Evolutionary conservation across 2,329 filamentous ascomycete genomes (phyloP), one percentile per base, ranked within the genome.

Genomic region (Aquanectria penicillioides): DNA sequence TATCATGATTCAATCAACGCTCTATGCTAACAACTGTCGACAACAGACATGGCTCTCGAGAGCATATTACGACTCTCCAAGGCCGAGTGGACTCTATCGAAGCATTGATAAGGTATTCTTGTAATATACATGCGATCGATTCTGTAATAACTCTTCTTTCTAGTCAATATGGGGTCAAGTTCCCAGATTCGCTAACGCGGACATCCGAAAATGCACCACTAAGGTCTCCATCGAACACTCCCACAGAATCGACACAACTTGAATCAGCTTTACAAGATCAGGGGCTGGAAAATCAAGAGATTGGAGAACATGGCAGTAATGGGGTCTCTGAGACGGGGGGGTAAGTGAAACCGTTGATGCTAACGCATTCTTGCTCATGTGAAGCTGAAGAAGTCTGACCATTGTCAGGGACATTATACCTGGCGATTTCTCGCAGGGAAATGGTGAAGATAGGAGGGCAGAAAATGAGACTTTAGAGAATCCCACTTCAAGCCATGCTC

Each of bases 1-100:
- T 10, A 9, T 4, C 8, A 20, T 41, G 22, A 41, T 26, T 9
- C 9, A 43, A 17, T 6, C 23, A 5, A 5, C 17, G 18, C 8
- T 3, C 25, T 13, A 3, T 7, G 23, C 10, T 26, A 51, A n/a
- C n/a, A n/a, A n/a, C n/a, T n/a, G n/a, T n/a, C n/a, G n/a, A n/a
- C n/a, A n/a, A n/a, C n/a, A n/a, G 48, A 15, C 37, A 31, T 51
- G 48, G 48, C 20, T 51, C 48, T 12, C 17, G 48, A 22, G 36
- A 51, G 20, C 36, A 51, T 9, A 28, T 51, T 8, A 18, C 48
- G 6, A 20, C 48, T 20, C 26, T 51, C 10, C 48, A 51, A 25
- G 48, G 26, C 17, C 25, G 48, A 13, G 41, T 51, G 37, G 36
- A 51, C 7, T 40, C 37, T 3, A 28, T 51, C 18, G 48, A 51